Base-by-base conservation (phyloP, 352 stramenopile genomes). In the Phytophthora fragariaefolia region DNA sequence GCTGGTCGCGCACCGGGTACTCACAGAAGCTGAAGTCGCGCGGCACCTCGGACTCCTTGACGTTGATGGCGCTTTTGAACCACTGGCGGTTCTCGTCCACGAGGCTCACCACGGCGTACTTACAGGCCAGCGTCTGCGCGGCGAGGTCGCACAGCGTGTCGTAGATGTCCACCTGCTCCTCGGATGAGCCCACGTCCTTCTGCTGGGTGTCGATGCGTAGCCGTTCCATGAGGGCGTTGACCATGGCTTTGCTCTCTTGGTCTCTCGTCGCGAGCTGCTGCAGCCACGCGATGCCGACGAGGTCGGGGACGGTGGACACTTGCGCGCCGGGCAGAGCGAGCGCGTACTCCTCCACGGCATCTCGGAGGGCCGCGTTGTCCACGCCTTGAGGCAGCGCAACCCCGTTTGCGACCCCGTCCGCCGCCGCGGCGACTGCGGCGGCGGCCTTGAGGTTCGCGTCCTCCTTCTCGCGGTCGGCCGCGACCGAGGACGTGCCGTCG, bases 31-130 rank as follows among this genome's bases (percentile, higher is more conserved):
- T 92, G 45, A 95, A 93, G 60, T 92, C 84, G n/a, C 87, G 84
- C 23, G 84, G 84, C 66, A 95, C 84, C 30, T 95, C 83, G 0
- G 81, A 82, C 64, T 95, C 84, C 32, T 82, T 66, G 22, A 95
- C 83, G 53, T 92, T 89, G 26, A 93, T 79, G 20, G 89, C 78
- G 56, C 86, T 97, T 76, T 98, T 96, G 74, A 99, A 98, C 93
- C 95, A 99, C 77, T 98, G 93, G 18, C 95, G 85, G 52, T 97
- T 95, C 58, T 97, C 81, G 79, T 98, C 96, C 22, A 98, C 82
- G 17, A 99, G 73, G 56, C 82, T 92, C 45, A 95, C 87, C 15
- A 91, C 85, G 7, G 87, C 87, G 56, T 89, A 93, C 54, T 91
- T 92, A 68, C 85, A 93, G 10, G 78, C 65, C 42, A 95, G 66